Conservation (phyloP, 148 eudicot species). For the Cornus kousa region DNA sequence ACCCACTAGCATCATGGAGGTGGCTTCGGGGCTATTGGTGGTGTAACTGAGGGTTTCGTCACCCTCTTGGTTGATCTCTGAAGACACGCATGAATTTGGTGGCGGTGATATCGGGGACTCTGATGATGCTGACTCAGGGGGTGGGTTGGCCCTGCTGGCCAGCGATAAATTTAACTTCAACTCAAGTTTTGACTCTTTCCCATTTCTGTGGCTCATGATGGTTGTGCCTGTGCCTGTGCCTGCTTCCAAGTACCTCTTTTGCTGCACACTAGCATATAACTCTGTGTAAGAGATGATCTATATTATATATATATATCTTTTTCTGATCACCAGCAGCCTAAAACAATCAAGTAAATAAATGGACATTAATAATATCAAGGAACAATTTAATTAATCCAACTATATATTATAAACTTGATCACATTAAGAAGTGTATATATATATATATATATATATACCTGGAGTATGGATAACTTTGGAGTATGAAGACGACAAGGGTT, state of each 20-base stretch:
- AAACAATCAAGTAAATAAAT: background rate
- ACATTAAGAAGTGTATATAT: no score
- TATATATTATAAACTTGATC: no score
- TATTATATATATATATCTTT: no score
- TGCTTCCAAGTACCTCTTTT: background rate
- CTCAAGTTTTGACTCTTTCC: slow-evolving; percentile 39
- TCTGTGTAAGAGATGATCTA: no score
- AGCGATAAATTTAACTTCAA: slow-evolving; percentile 63
- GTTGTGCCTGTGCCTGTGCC: background rate
- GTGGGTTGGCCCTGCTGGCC: slow-evolving; percentile 24
- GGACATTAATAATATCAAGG: no score
- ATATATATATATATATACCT: no score
- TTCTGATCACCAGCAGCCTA: background rate
- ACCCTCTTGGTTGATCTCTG: slow-evolving; percentile 33
- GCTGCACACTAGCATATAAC: no score
- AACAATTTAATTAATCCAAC: no score
- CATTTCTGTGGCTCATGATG: slow-evolving; percentile 39
- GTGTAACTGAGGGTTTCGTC: slow-evolving; percentile 11
- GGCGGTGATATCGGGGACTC: slow-evolving; percentile 39
- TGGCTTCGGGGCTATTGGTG: slow-evolving; percentile 40
- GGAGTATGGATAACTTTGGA: no score
- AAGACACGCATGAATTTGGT: slow-evolving; percentile 60
- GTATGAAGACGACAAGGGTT: background rate
- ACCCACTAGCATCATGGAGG: slow-evolving; percentile 69
- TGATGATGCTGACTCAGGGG: slow-evolving; percentile 36